Conservation (phyloP, 2,329 filamentous ascomycete genomes). For the Teratosphaeria pseudoeucalypti region DNA sequence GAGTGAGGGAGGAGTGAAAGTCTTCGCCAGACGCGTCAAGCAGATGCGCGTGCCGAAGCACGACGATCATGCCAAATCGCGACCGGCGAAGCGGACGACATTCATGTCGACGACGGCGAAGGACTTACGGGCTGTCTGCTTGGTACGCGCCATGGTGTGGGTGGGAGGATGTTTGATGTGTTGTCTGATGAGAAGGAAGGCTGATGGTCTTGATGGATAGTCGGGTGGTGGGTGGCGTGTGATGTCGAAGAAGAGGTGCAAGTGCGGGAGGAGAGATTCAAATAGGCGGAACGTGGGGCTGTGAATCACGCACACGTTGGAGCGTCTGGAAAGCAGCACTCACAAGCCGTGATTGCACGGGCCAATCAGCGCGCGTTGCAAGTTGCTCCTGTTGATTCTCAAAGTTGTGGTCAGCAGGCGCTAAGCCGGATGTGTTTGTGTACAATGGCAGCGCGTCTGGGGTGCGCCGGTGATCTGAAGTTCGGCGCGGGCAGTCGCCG, state of each 20-base stretch:
- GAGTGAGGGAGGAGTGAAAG: constrained; percentile 11
- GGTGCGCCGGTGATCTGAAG: neutral
- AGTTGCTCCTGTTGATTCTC: neutral
- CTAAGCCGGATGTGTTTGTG: neutral
- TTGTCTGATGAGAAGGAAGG: constrained; percentile 9
- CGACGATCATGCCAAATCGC: constrained; percentile 9
- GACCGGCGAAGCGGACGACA: constrained; percentile 16
- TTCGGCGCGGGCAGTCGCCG: neutral
- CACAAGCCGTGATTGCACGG: neutral
- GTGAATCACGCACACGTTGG: neutral
- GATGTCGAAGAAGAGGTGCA: neutral
- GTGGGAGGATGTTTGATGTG: constrained; percentile 8
- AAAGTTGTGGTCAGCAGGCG: neutral
- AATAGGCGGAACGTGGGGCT: constrained; percentile 1
- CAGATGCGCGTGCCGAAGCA: constrained; percentile 4
- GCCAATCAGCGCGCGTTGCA: neutral
- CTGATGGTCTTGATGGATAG: constrained; percentile 6
- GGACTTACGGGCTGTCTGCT: constrained; percentile 47
- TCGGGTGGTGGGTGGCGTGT: neutral
- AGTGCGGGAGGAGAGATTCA: neutral
- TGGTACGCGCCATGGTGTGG: constrained; percentile 42
- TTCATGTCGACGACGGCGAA: constrained; percentile 5
- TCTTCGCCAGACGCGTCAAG: constrained; percentile 2
- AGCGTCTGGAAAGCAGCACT: constrained; percentile 1
- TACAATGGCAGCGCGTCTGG: neutral